Conservation (phyloP, 176 grass and related monocot genomes). For the Aechmea fasciata region DNA sequence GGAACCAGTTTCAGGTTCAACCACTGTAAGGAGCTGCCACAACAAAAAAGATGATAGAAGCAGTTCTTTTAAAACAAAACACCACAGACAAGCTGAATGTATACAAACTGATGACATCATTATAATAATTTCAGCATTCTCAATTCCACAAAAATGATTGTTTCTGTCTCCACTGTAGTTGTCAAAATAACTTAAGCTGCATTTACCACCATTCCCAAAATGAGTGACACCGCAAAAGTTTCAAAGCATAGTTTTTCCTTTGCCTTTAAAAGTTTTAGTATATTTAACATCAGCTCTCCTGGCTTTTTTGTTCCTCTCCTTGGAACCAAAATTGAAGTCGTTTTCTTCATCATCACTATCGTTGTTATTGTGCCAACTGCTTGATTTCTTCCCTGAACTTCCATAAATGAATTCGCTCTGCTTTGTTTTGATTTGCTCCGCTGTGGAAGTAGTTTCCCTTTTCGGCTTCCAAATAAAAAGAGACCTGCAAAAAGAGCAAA, state of each 20-base stretch:
- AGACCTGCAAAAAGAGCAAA: conserved; percentile 35
- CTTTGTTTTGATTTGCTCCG: conserved; percentile 38
- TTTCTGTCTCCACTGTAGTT: too few relatives aligned
- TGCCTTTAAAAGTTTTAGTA: conserved; percentile 35
- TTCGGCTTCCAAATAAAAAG: conserved; percentile 90
- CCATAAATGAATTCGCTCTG: conserved; percentile 58
- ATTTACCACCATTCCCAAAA: background rate
- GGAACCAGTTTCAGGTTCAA: too few relatives aligned
- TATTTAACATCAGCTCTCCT: conserved; percentile 38
- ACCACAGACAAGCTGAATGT: too few relatives aligned
- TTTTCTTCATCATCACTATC: conserved; percentile 44
- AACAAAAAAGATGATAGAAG: too few relatives aligned
- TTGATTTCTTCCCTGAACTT: conserved; percentile 41
- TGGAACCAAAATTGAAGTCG: conserved; percentile 33
- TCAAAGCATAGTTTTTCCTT: conserved; percentile 48
- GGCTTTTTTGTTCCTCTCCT: conserved; percentile 41
- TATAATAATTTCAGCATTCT: too few relatives aligned
- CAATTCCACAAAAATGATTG: too few relatives aligned
- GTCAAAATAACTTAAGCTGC: too few relatives aligned
- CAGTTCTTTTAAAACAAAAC: too few relatives aligned
- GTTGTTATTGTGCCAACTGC: conserved; percentile 32
- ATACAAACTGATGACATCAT: too few relatives aligned
- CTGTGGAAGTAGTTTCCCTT: conserved; percentile 16
- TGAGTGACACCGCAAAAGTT: background rate
- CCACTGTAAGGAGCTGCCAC: too few relatives aligned